These are phyloP conservation scores for Rhytidiadelphus loreus DNA, from an alignment of 225 moss, liverwort and hornwort genomes.

Conservation along the genomic window DNA sequence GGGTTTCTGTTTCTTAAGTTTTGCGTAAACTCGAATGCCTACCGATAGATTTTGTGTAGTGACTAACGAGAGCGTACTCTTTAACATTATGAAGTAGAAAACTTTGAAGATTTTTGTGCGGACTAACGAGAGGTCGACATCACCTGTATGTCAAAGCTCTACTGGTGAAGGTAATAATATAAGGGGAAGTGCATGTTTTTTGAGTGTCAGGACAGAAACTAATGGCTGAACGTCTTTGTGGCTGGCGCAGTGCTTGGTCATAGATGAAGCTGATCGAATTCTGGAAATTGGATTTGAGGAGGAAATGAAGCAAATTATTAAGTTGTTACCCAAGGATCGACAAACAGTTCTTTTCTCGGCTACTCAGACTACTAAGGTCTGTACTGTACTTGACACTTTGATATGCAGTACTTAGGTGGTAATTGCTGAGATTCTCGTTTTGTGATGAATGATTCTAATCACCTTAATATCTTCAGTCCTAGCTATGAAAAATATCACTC, in stretches of 20 bases:
- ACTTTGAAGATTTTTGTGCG: neutral
- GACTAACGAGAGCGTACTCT: neutral
- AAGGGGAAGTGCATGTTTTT: neutral
- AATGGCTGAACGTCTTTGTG: neutral
- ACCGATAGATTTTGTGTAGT: neutral
- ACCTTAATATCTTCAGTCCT: neutral
- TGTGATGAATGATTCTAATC: neutral
- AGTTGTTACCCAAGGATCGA: conserved; percentile 91
- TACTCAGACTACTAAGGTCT: conserved; percentile 92
- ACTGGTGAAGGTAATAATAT: neutral
- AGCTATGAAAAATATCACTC: neutral
- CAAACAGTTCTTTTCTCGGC: conserved; percentile 98
- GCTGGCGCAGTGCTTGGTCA: conserved; percentile 75
- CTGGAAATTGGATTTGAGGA: conserved; percentile 99
- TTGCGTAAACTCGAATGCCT: neutral
- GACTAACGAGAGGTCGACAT: neutral
- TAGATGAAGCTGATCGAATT: conserved; percentile 98
- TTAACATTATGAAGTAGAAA: neutral
- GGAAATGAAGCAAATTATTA: conserved; percentile 99
- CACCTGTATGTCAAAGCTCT: neutral
- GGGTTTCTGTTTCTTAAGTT: neutral
- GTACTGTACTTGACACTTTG: neutral
- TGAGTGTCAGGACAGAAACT: neutral
- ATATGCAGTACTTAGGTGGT: neutral
- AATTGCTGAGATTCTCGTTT: neutral